Evolutionary conservation across 371 early-diverging fungal species (phyloP), one percentile per base, ranked within the genome.

Genomic region (Mortierella sp.): DNA sequence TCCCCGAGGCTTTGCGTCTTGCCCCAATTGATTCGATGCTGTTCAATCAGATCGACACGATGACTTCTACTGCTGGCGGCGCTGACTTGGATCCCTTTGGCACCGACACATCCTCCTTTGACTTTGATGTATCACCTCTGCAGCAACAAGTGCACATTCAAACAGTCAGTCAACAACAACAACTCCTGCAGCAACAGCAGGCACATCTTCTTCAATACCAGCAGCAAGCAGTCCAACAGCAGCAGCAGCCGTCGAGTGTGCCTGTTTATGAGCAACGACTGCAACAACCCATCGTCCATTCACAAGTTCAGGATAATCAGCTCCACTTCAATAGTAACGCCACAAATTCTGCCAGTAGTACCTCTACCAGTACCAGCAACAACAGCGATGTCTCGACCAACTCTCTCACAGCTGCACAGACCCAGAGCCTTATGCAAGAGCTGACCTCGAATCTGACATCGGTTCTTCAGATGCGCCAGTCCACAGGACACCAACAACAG

Each of bases 1-100:
- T 85, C n/a, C 86, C 86, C 3, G 86, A 85, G 73, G 75, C 86
- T 26, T 73, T 85, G n/a, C 79, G 86, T 3, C 34, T 85, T 44
- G 86, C 86, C 3, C 84, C 84, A 10, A 84, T 84, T 72, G 84
- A 84, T 31, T 26, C 79, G 9, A 63, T 83, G 80, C 71, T 84
- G 80, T 77, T 84, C 48, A 3, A n/a, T 8, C 73, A 75, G 31
- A n/a, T 80, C 16, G 73, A 80, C 38, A 0, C 75, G 28, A 24
- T 68, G 44, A 60, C 65, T 6, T 9, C 57, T 26, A 1, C 70
- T 31, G 1, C 63, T 31, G 63, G 11, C 1, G 5, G 42, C 26
- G 4, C 63, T 7, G 26, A 31, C 16, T 16, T 60, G 63, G 63
- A 60, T 16, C 63, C 63, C 31, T 60, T 60, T 60, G 63, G 63